Evolutionary conservation across 2,329 filamentous ascomycete genomes (phyloP), one percentile per base, ranked within the genome.

Genomic region (Fusarium veterinarium): DNA sequence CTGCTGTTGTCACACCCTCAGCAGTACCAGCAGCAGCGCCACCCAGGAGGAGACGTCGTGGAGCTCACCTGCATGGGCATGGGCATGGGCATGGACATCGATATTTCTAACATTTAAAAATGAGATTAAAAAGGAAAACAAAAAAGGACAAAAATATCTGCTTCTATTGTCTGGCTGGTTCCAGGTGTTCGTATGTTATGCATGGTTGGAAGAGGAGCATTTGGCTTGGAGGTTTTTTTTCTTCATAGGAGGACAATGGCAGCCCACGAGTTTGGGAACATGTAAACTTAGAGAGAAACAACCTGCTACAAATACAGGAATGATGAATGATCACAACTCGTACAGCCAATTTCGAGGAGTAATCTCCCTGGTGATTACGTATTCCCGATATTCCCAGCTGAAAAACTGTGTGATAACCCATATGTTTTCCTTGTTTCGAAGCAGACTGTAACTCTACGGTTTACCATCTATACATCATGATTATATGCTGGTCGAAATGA

Each of bases 31-130:
- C 31, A 37, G 44, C 12, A 19, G 44, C 23, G 12, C 49, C 49
- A 9, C 52, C 45, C 16, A 69, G 68, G 28, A 76, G 73, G 23
- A 77, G 78, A 57, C 79, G 80, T 37, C 79, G 78, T 13, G 76
- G 67, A 45, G 76, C 69, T 40, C 82, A 84, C 67, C 69, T 83
- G 40, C 83, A 84, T 77, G 79, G 81, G 11, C 81, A 82, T 76
- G 79, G 81, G 11, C 81, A 82, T 76, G 79, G 81, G 5, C 81
- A 82, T 60, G 75, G 74, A 40, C 79, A 76, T 40, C 72, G 69
- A 20, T 78, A 77, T 72, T 53, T 77, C 60, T 78, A 76, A 55
- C 58, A 65, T 72, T 52, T 68, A 63, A 37, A 46, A 56, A 49
- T 64, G 31, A 48, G 60, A 72, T 56, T 44, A 67, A 57, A 63